Evolutionary conservation across 2,329 filamentous ascomycete genomes (phyloP).

Genomic region (Colletotrichum sansevieriae): DNA sequence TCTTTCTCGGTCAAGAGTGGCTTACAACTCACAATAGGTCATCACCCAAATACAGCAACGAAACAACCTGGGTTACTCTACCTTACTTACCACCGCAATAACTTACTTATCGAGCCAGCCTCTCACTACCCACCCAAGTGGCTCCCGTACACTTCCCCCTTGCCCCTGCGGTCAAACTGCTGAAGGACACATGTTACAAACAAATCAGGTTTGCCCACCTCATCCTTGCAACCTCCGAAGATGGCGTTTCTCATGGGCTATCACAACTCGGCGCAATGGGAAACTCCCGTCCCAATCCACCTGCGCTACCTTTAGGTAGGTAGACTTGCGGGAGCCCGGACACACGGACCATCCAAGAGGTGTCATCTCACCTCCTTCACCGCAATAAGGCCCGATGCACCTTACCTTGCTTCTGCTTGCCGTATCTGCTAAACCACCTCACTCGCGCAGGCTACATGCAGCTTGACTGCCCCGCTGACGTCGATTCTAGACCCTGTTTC

Average conservation of each 20-base stretch:
- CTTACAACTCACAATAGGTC: neutral
- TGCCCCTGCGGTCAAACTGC: constrained; percentile 3
- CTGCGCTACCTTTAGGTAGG: too few relatives aligned
- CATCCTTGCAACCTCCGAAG: constrained; percentile 20
- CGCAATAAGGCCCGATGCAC: constrained; percentile 28
- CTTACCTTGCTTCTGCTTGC: neutral
- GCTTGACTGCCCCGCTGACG: constrained; percentile 37
- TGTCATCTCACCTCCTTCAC: constrained; percentile 37
- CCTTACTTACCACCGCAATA: too few relatives aligned
- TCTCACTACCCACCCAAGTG: constrained; percentile 11
- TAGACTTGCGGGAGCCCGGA: constrained; percentile 22
- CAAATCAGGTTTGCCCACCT: constrained; percentile 26
- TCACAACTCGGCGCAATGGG: constrained; percentile 21
- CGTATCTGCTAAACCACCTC: neutral
- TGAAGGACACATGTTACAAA: constrained; percentile 23
- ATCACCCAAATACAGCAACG: neutral
- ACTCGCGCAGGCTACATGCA: neutral
- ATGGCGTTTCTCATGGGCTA: constrained; percentile 13
- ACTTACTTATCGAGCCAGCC: neutral
- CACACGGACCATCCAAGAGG: constrained; percentile 34
- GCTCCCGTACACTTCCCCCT: neutral
- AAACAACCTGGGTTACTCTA: neutral
- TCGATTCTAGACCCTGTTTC: constrained; percentile 36
- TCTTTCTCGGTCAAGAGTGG: too few relatives aligned
- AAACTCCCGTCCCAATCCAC: constrained; percentile 23